phyloP scores from a whole-genome alignment of 192 early-diverging fungal genomes.

The Backusella westeae region DNA sequence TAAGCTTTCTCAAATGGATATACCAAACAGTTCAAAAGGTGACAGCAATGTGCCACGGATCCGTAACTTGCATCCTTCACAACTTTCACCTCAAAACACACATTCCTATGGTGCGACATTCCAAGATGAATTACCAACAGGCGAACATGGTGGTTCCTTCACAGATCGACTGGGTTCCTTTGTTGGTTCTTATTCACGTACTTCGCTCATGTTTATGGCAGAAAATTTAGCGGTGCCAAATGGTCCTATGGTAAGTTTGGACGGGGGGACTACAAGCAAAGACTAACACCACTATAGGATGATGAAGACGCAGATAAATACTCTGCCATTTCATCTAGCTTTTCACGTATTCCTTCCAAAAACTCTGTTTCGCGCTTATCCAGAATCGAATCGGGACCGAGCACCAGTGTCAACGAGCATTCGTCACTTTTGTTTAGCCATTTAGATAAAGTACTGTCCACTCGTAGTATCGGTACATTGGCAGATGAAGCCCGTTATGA shows the following conservation, averaged over 20 bases:
- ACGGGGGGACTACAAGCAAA: too few relatives aligned
- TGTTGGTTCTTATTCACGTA: slow-evolving; percentile 37
- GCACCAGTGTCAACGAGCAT: background rate
- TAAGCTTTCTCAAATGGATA: slow-evolving; percentile 10
- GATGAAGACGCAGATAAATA: slow-evolving; percentile 11
- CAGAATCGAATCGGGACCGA: background rate
- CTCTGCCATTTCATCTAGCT: slow-evolving; percentile 9
- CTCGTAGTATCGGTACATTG: slow-evolving; percentile 27
- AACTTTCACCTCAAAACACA: slow-evolving; percentile 11
- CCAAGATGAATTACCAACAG: background rate
- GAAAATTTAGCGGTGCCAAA: slow-evolving; percentile 33
- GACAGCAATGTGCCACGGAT: slow-evolving; percentile 18
- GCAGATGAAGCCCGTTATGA: slow-evolving; percentile 32
- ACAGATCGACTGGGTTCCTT: slow-evolving; percentile 32
- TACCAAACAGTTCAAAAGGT: background rate
- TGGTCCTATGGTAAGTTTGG: background rate
- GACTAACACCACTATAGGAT: background rate
- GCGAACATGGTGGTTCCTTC: background rate
- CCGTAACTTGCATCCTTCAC: slow-evolving; percentile 24
- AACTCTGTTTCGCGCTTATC: background rate
- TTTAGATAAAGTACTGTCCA: slow-evolving; percentile 28
- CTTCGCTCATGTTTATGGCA: slow-evolving; percentile 39
- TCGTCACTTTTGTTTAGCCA: slow-evolving; percentile 26
- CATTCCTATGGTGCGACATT: slow-evolving; percentile 8
- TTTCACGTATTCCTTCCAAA: slow-evolving; percentile 13